These are phyloP conservation scores for Psilocybe cyanescens DNA, from an alignment of 768 basidiomycete genomes.

Conservation along the genomic window DNA sequence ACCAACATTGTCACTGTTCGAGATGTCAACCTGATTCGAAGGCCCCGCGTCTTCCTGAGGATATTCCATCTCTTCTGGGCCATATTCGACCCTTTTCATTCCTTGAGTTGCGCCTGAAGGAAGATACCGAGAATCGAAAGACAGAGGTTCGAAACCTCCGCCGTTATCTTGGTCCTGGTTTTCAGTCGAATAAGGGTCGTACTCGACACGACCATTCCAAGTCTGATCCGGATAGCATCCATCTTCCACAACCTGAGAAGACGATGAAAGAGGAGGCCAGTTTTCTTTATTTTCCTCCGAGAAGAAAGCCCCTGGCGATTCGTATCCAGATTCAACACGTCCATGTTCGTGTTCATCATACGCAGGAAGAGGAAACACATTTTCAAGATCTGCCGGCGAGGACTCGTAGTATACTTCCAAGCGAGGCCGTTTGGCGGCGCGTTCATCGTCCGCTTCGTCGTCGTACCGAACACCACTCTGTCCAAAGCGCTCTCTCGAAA, in stretches of 20 bases:
- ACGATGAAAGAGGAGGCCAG: conserved; percentile 18
- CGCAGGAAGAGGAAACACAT: background rate
- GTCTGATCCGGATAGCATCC: background rate
- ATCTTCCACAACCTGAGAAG: conserved; percentile 8
- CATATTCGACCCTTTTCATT: background rate
- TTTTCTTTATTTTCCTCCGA: conserved; percentile 25
- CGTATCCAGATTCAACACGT: background rate
- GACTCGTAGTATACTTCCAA: background rate
- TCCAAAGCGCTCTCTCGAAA: background rate
- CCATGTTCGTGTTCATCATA: background rate
- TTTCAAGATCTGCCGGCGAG: background rate
- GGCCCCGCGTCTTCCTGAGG: background rate
- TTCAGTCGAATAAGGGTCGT: background rate
- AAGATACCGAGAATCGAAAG: conserved; percentile 11
- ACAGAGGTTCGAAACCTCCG: conserved; percentile 15
- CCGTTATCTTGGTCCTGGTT: background rate
- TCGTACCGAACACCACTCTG: background rate
- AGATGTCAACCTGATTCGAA: background rate
- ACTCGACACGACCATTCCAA: background rate
- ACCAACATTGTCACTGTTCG: background rate
- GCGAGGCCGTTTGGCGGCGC: conserved; percentile 18
- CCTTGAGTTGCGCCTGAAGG: background rate
- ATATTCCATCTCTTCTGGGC: background rate
- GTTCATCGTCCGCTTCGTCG: background rate
- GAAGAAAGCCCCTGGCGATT: background rate